These are phyloP conservation scores for Seiridium cupressi DNA, from an alignment of 2,329 filamentous ascomycete genomes.

Conservation along the genomic window DNA sequence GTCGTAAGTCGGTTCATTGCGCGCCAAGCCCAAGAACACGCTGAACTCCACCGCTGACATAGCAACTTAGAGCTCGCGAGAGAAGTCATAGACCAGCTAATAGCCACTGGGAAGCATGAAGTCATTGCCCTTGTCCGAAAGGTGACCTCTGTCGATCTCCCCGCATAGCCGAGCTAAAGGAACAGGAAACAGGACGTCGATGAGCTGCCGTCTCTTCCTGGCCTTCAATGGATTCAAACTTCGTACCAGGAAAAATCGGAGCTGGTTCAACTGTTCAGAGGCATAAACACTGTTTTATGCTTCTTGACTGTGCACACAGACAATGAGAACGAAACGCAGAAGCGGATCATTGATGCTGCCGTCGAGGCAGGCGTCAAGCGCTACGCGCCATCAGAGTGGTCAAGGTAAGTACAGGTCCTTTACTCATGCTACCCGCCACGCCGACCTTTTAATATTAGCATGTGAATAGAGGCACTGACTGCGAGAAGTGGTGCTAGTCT, in stretches of 20 bases:
- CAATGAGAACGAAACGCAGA: constrained; percentile 28
- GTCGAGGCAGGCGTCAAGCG: constrained; percentile 36
- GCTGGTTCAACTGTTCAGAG: not conserved
- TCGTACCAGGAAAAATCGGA: not conserved
- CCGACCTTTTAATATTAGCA: not conserved
- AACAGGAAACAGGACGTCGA: not conserved
- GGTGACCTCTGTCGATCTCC: not conserved
- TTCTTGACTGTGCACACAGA: constrained; percentile 10
- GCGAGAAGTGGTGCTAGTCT: not conserved
- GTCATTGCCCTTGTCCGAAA: not conserved
- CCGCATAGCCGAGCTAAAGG: not conserved
- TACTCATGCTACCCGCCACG: not conserved
- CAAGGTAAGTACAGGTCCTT: constrained; percentile 14
- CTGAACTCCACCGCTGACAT: not conserved
- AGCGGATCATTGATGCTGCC: constrained; percentile 37
- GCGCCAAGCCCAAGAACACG: too few relatives aligned
- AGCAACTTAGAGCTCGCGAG: not conserved
- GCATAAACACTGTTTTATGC: not conserved
- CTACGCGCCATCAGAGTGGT: constrained; percentile 37
- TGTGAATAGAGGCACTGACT: not conserved
- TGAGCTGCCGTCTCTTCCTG: not conserved
- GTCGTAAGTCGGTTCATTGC: not conserved
- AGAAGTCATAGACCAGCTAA: not conserved
- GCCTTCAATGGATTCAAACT: not conserved
- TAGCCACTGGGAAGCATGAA: not conserved